Conservation (phyloP, 2,329 filamentous ascomycete species). For the Cladosporium sp. region DNA sequence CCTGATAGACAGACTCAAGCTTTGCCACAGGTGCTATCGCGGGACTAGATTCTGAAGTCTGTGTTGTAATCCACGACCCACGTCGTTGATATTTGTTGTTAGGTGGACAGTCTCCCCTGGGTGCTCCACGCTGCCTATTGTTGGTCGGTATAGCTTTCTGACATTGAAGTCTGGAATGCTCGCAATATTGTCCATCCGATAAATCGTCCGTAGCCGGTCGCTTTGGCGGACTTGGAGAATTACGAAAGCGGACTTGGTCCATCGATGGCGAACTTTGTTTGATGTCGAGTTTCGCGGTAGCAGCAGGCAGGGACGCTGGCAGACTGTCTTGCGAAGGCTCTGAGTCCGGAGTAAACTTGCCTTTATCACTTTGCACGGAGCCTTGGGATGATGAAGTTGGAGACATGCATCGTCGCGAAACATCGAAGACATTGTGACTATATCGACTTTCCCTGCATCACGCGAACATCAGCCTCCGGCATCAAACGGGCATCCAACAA, state of each 20-base stretch:
- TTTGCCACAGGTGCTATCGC: background rate
- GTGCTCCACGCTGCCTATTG: background rate
- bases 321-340: background rate
- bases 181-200: background rate
- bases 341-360: background rate
- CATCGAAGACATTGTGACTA: background rate
- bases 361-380: background rate
- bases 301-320: background rate
- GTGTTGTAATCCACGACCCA: background rate
- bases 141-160: background rate
- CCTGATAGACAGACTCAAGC: no score
- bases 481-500: background rate
- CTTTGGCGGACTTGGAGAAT: background rate
- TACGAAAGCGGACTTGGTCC: background rate
- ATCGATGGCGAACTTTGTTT: background rate
- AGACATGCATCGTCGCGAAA: background rate
- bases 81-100: background rate
- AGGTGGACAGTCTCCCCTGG: background rate
- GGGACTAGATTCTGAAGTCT: background rate
- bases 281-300: background rate
- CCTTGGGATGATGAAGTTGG: background rate
- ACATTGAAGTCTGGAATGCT: background rate
- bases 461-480: background rate
- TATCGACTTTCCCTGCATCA: background rate
- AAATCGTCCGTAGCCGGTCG: background rate